Percentiles rank a stretch among this genome's conserved stretches.
These are phyloP conservation scores for Quercus rubra DNA, from an alignment of 306 rosid species.

Conservation along the genomic window DNA sequence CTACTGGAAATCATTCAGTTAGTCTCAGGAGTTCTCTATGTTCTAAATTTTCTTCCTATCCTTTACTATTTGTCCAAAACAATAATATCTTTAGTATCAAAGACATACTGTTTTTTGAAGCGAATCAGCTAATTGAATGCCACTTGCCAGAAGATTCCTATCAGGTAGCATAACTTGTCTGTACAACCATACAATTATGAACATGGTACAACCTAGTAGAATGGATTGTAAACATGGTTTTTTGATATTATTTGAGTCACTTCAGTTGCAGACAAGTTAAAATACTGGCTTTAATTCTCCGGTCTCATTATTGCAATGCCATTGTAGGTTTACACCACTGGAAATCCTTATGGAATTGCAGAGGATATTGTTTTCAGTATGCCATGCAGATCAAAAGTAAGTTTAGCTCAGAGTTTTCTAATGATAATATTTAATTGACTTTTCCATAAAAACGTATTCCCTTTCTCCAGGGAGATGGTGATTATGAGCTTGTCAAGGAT, in stretches of 20 bases:
- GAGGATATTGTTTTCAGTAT: conserved; percentile 91
- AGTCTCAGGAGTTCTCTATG: background rate
- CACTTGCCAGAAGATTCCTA: background rate
- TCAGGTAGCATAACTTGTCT: background rate
- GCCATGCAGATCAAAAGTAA: conserved; percentile 96
- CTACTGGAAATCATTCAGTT: background rate
- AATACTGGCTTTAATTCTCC: conserved; percentile 8
- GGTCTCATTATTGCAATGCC: conserved; percentile 9
- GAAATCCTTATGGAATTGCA: conserved; percentile 92
- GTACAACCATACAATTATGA: background rate
- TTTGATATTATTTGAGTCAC: background rate
- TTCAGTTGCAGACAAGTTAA: background rate
- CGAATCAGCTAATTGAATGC: background rate
- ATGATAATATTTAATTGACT: conserved; percentile 6
- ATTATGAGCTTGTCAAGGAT: conserved; percentile 85
- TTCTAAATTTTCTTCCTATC: background rate
- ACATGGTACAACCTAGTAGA: background rate
- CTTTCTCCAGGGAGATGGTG: conserved; percentile 77
- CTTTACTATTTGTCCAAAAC: background rate
- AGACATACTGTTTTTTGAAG: background rate
- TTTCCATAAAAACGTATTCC: background rate
- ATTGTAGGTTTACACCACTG: conserved; percentile 71
- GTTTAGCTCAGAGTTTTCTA: conserved; percentile 12
- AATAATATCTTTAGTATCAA: background rate
- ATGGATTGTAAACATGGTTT: background rate